Conservation (phyloP, 106 monocot genomes). For the Cymbidium sinense region DNA sequence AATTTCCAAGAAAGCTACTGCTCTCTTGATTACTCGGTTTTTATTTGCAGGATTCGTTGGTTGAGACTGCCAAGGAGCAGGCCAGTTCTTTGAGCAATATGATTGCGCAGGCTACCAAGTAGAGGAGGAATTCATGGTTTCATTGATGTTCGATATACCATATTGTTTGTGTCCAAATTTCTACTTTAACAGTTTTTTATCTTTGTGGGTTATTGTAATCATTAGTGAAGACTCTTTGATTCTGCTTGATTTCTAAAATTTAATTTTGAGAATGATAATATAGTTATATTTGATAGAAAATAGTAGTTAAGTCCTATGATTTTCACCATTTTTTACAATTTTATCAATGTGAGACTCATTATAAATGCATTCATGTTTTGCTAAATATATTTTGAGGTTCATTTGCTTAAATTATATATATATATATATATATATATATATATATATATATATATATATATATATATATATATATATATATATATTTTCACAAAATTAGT, state of each 20-base stretch:
- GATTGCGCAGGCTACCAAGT: constrained; percentile 75
- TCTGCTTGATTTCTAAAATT: neutral
- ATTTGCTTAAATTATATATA: too few relatives aligned
- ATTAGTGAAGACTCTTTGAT: neutral
- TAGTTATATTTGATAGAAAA: too few relatives aligned
- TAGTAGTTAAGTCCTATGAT: neutral
- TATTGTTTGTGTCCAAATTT: neutral
- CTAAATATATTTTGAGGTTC: neutral
- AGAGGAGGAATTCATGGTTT: constrained; percentile 1
- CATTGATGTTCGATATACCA: neutral
- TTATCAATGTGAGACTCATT: neutral
- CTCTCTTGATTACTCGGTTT: too few relatives aligned
- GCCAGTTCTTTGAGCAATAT: constrained; percentile 76
- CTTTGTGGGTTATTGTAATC: neutral
- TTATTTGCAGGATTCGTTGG: constrained; percentile 60
- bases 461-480: too few relatives aligned
- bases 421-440: too few relatives aligned
- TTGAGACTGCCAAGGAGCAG: constrained; percentile 83
- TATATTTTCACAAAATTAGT: too few relatives aligned
- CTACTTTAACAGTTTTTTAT: neutral
- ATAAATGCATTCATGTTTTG: neutral
- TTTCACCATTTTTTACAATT: neutral
- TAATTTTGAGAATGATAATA: too few relatives aligned
- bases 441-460: too few relatives aligned
- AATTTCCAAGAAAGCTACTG: too few relatives aligned